These are phyloP conservation scores for Gonium pectorale DNA, from an alignment of 139 green algal genomes.

Conservation along the genomic window DNA sequence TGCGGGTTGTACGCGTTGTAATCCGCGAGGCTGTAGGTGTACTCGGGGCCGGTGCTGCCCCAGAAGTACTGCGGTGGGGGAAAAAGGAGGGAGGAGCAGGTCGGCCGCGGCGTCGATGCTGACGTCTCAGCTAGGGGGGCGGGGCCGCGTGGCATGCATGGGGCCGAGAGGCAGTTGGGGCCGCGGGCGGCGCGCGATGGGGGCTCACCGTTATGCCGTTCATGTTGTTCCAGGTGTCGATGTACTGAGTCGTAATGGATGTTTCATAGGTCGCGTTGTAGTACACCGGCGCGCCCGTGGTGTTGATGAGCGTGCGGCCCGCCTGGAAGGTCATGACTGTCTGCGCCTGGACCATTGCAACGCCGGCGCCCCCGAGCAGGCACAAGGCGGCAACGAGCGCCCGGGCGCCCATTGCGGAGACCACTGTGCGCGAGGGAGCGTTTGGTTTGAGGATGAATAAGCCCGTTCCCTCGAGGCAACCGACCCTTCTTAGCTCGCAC, in stretches of 20 bases:
- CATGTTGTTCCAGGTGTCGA: conserved; percentile 21
- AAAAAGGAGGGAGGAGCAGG: background rate
- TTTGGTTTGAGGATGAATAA: too few relatives aligned
- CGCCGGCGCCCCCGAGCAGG: too few relatives aligned
- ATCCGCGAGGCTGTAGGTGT: background rate
- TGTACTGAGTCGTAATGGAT: conserved; percentile 21
- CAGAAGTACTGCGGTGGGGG: too few relatives aligned
- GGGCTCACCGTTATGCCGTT: conserved; percentile 22
- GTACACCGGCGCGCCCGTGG: background rate
- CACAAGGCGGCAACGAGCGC: too few relatives aligned
- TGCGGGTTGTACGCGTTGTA: background rate
- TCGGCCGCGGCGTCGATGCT: background rate
- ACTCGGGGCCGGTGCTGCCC: conserved; percentile 5
- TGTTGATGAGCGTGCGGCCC: background rate
- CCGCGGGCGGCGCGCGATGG: too few relatives aligned
- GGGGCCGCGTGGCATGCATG: too few relatives aligned
- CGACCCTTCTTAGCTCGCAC: too few relatives aligned
- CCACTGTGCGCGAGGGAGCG: too few relatives aligned
- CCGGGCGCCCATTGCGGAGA: too few relatives aligned
- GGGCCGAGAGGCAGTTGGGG: too few relatives aligned
- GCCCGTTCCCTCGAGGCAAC: too few relatives aligned
- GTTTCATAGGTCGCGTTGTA: conserved; percentile 19
- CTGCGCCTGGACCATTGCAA: background rate
- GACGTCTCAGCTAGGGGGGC: background rate
- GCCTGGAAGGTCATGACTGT: conserved; percentile 6